Evolutionary conservation across 108 stramenopile species (phyloP), one percentile per base, ranked within the genome.

Genomic region (Skeletonema grethae): DNA sequence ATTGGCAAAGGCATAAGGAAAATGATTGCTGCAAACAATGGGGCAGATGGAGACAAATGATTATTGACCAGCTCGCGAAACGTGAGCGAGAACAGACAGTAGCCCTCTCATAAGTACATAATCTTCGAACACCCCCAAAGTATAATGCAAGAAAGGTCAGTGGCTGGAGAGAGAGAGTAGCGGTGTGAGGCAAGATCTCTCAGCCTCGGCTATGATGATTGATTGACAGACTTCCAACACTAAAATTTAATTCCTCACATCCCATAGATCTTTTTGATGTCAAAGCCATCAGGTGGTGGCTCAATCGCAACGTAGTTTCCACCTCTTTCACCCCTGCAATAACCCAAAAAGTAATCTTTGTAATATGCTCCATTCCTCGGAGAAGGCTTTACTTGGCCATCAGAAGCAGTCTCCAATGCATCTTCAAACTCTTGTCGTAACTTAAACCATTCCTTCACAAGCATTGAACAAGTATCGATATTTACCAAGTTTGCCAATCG

Each of bases 371-470:
- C 90, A 60, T 70, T 43, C n/a, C 74, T 72, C 10, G 28, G 11
- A 5, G 79, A 50, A 28, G 68, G 75, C 29, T 64, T 46, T 15
- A 84, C 70, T 16, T 64, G 48, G 16, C 75, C 75, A 11, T 73
- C 75, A 5, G 67, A 82, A 9, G 63, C 48, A 31, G 45, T 12
- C n/a, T 82, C 73, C 36, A 91, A 50, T 15, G 83, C 64, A 22
- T 84, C 63, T 67, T 95, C 92, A 79, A 93, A 68, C 32, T 87
- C 75, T 11, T 84, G 60, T 20, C 95, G 77, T 63, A 90, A 84
- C n/a, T 89, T 79, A 70, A 87, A 87, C 95, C 95, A 95, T 72
- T 90, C 86, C 57, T 84, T 69, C 43, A 89, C 89, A 18, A 95
- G 74, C 62, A 83, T 72, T 28, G 83, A 75, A 63, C 92, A 95